Conservation (phyloP, 1,139 yeast species). For the Fermentozyma sake region DNA sequence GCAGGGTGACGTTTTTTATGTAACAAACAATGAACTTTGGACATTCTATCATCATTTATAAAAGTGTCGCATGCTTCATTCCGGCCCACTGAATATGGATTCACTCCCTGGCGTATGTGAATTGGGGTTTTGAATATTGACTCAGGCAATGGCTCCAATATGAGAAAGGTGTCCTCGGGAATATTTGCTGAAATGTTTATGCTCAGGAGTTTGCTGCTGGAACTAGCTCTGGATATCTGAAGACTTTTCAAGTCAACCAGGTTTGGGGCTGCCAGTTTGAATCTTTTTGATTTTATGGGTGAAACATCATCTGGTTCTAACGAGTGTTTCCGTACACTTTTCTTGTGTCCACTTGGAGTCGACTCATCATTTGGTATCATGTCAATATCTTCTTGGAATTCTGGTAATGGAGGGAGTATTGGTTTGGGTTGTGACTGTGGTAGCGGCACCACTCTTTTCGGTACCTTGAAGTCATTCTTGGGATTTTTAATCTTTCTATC, state of each 20-base stretch:
- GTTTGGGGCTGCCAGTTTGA: constrained; percentile 2
- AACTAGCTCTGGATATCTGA: no score
- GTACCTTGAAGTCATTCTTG: constrained; percentile 37
- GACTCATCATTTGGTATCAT: constrained; percentile 4
- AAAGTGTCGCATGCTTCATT: constrained; percentile 54
- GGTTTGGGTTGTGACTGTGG: constrained; percentile 34
- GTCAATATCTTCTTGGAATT: constrained; percentile 1
- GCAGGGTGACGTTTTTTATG: constrained; percentile 57
- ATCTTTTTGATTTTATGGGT: constrained; percentile 4
- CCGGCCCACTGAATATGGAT: constrained; percentile 63
- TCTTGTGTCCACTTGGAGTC: constrained; percentile 3
- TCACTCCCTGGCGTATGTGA: constrained; percentile 56
- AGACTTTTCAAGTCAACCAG: constrained; percentile 1
- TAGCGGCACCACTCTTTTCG: constrained; percentile 39
- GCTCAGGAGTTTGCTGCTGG: not conserved
- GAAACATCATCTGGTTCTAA: constrained; percentile 2
- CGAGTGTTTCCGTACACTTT: constrained; percentile 1
- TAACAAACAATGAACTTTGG: constrained; percentile 78
- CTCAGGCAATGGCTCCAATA: constrained; percentile 25
- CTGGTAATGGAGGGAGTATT: constrained; percentile 2
- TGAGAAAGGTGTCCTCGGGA: constrained; percentile 27
- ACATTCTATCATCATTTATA: constrained; percentile 69
- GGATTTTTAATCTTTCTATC: constrained; percentile 23
- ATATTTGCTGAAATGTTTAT: not conserved
- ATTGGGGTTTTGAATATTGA: constrained; percentile 40